A percentile compares a stretch with the other conserved stretches of the same genome.
phyloP scores from a whole-genome alignment of 371 early-diverging fungal species.

The Mortierella sp. region DNA sequence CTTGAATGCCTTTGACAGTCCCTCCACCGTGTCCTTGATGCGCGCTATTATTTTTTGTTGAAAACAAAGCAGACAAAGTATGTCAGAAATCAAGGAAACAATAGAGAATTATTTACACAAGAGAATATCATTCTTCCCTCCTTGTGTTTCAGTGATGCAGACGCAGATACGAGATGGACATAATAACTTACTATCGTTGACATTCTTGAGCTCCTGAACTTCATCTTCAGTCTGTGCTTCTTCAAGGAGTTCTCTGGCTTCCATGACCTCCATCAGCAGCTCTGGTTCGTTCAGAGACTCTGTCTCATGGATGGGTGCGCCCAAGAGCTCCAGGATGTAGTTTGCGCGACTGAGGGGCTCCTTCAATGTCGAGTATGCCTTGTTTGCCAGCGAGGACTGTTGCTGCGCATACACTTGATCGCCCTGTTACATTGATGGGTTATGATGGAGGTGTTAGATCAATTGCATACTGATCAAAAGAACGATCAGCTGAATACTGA shows the following conservation, averaged over 20 bases:
- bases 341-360: conserved; percentile 87
- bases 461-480: not conserved
- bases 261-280: conserved; percentile 88
- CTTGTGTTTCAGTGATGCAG: not conserved
- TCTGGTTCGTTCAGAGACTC: conserved; percentile 80
- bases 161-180: not conserved
- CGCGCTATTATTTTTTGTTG: conserved; percentile 48
- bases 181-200: conserved; percentile 63
- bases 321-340: conserved; percentile 80
- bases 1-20: conserved; percentile 67
- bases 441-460: no score
- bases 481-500: not conserved
- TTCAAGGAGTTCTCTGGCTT: conserved; percentile 81
- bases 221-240: conserved; percentile 72
- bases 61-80: not conserved
- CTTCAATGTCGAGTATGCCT: conserved; percentile 85
- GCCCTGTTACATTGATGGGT: conserved; percentile 56
- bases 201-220: conserved; percentile 62
- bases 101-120: not conserved
- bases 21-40: conserved; percentile 55
- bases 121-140: not conserved
- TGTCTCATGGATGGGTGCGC: conserved; percentile 72
- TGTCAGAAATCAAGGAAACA: not conserved
- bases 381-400: conserved; percentile 89
- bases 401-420: conserved; percentile 81